Evolutionary conservation across 208 protist genomes (phyloP), one percentile per base, ranked within the genome.

Genomic region (Histomonas meleagridis): DNA sequence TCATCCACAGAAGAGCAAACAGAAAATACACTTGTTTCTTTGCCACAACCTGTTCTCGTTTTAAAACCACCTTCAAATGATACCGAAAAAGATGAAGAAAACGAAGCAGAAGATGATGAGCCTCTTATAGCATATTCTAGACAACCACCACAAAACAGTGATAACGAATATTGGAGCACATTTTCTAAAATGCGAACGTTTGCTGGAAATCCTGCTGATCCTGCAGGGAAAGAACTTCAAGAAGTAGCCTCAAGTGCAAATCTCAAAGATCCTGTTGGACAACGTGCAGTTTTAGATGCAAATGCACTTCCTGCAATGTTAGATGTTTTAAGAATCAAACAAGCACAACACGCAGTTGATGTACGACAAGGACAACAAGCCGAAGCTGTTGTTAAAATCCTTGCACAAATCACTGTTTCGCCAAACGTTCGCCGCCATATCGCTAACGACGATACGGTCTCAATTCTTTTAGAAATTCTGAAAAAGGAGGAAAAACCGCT

Each of bases 61-160:
- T n/a, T 86, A 9, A 53, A 40, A 38, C 38, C 43, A 32, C 46
- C 76, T n/a, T 5, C 23, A 32, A 46, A 86, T 55, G 46, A 46
- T 26, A 43, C 46, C n/a, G 16, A 79, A 49, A 35, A 55, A 26
- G 76, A 86, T 16, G 76, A 35, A 38, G 76, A 86, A 5, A 9
- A 86, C n/a, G 46, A 51, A 55, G 40, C 32, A 32, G 76, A 86
- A 55, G 76, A 86, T 55, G 76, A 86, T 86, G 46, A 86, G 26
- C 76, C 76, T 38, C 51, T 86, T 43, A 28, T 86, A 55, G 46
- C 76, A 55, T 86, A 51, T n/a, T 46, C 76, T 18, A 86, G 38
- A n/a, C 18, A 32, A 7, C 43, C 76, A 40, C 43, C 43, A 12
- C n/a, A n/a, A n/a, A n/a, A n/a, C n/a, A 51, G 16, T 51, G 76